phyloP scores from a whole-genome alignment of 2,329 filamentous ascomycete species.

The Claviceps humidiphila region DNA sequence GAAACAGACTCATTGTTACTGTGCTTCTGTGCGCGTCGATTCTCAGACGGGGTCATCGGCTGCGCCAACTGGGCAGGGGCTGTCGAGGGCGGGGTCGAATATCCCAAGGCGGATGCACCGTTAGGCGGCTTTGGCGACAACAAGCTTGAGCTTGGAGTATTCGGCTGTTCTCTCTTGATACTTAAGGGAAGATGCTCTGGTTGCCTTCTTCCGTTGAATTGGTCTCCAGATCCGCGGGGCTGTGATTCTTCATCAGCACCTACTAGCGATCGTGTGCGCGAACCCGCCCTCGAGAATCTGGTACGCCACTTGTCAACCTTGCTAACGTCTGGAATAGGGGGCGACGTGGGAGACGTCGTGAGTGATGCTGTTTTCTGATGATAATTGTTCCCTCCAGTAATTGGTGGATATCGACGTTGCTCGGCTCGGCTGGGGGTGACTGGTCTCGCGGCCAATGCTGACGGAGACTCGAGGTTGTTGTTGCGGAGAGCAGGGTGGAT shows the following conservation, averaged over 20 bases:
- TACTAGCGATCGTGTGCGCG: not conserved
- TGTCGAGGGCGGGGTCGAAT: not conserved
- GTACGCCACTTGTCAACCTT: slow-evolving; percentile 21
- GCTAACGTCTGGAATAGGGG: slow-evolving; percentile 17
- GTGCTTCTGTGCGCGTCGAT: slow-evolving; percentile 1
- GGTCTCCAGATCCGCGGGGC: not conserved
- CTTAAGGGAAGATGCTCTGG: not conserved
- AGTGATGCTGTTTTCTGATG: slow-evolving; percentile 16
- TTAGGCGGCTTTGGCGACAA: not conserved
- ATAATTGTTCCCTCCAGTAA: slow-evolving; percentile 18
- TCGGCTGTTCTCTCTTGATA: not conserved
- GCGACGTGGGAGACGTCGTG: slow-evolving; percentile 14
- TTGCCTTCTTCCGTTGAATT: not conserved
- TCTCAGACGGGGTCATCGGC: not conserved
- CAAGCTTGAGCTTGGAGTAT: not conserved
- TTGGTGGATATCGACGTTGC: slow-evolving; percentile 23
- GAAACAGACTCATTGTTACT: slow-evolving; percentile 8
- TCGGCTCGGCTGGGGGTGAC: slow-evolving; percentile 11
- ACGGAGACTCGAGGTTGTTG: slow-evolving; percentile 12
- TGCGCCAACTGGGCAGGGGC: not conserved
- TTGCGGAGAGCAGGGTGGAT: slow-evolving; percentile 24
- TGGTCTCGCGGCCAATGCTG: slow-evolving; percentile 6
- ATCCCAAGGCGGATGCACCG: not conserved
- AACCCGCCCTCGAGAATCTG: slow-evolving; percentile 11
- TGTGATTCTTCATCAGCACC: not conserved